These are phyloP conservation scores for Porcisia deanei DNA, from an alignment of 208 protist species.

Conservation along the genomic window DNA sequence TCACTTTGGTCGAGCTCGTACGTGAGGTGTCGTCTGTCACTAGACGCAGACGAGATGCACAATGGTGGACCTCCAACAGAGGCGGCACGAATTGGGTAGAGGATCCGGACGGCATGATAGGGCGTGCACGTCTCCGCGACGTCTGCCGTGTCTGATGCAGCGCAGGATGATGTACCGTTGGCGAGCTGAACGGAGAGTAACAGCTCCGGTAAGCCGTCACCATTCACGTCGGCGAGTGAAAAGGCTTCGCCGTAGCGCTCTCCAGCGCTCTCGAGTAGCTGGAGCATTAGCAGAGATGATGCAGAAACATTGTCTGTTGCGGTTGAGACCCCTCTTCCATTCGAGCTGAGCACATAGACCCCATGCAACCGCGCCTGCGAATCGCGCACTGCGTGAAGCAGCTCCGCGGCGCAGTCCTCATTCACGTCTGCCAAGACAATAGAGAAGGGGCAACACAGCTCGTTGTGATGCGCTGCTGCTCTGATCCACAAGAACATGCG, in stretches of 20 bases:
- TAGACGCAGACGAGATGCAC: background rate
- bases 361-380: conserved; percentile 16
- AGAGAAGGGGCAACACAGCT: conserved; percentile 28
- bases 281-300: conserved; percentile 6
- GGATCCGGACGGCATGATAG: conserved; percentile 26
- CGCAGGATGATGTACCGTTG: conserved; percentile 6
- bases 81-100: conserved; percentile 17
- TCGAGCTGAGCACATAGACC: conserved; percentile 31
- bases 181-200: conserved; percentile 39
- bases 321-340: too few relatives aligned
- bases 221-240: conserved; percentile 45
- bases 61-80: conserved; percentile 7
- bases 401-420: conserved; percentile 63
- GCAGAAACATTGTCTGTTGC: background rate
- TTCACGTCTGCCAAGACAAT: conserved; percentile 53
- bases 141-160: conserved; percentile 8
- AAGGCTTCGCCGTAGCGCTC: conserved; percentile 37
- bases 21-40: conserved; percentile 5
- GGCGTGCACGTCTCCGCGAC: conserved; percentile 13
- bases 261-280: conserved; percentile 5
- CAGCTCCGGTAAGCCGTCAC: conserved; percentile 59
- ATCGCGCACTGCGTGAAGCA: conserved; percentile 55
- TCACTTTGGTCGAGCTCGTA: conserved; percentile 16
- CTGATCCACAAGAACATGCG: conserved; percentile 17
- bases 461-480: background rate